Evolutionary conservation across 176 grass and related monocot species (phyloP).

Genomic region (Zizania latifolia): DNA sequence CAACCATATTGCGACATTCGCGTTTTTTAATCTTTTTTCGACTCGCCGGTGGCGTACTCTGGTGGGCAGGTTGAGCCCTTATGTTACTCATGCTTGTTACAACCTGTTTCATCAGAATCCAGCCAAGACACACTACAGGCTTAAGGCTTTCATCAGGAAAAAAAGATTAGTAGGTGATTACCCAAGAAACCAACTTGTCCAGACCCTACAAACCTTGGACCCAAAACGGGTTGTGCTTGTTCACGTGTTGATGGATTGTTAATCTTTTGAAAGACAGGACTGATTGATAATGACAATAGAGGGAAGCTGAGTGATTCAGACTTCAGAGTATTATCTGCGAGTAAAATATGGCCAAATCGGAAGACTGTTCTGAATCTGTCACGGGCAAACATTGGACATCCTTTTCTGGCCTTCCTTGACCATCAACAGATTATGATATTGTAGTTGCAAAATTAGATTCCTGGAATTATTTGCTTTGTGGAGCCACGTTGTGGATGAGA

Average conservation of each 20-base stretch:
- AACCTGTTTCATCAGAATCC: background rate
- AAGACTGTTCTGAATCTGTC: background rate
- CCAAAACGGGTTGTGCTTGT: too few species aligned
- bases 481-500: too few species aligned
- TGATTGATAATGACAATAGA: background rate
- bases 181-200: background rate
- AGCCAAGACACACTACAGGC: too few species aligned
- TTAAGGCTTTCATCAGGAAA: too few species aligned
- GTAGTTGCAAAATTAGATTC: constrained; percentile 12
- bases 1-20: too few species aligned
- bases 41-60: too few species aligned
- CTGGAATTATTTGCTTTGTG: constrained; percentile 2
- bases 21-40: too few species aligned
- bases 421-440: background rate
- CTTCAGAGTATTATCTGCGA: background rate
- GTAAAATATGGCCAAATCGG: background rate
- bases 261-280: too few species aligned
- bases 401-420: background rate
- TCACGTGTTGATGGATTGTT: too few species aligned
- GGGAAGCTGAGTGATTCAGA: background rate
- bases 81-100: background rate
- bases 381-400: background rate
- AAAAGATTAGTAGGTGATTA: too few species aligned
- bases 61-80: background rate
- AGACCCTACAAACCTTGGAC: too few species aligned